A percentile compares a stretch with the other conserved stretches of the same genome.
Evolutionary conservation across 106 monocot species (phyloP).

Genomic region (Narthecium ossifragum): DNA sequence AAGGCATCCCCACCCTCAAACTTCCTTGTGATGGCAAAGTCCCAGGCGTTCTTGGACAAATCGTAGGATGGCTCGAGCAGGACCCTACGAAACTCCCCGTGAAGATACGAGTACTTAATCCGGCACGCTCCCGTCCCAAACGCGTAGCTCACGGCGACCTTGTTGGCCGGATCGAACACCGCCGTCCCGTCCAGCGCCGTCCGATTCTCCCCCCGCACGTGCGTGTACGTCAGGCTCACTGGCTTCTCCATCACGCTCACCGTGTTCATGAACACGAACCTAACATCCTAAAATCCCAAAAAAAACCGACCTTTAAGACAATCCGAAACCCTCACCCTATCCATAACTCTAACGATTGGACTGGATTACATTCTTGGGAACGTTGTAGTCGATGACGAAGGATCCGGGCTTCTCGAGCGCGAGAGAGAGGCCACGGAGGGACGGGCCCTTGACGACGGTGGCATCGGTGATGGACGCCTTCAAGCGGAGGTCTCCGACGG

Average conservation of each 20-base stretch:
- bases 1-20: constrained; percentile 51
- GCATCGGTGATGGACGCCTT: constrained; percentile 73
- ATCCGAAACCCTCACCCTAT: not conserved
- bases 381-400: constrained; percentile 74
- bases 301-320: not conserved
- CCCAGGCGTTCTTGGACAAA: constrained; percentile 62
- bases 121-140: constrained; percentile 49
- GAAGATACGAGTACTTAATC: constrained; percentile 74
- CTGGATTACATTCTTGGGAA: constrained; percentile 41
- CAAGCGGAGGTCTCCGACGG: constrained; percentile 55
- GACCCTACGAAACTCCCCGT: constrained; percentile 50
- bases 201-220: constrained; percentile 34
- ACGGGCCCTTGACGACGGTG: constrained; percentile 65
- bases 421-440: constrained; percentile 58
- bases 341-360: not conserved
- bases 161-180: constrained; percentile 68
- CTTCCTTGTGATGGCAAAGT: constrained; percentile 62
- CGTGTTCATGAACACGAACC: constrained; percentile 90
- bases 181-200: constrained; percentile 61
- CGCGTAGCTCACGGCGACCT: constrained; percentile 45
- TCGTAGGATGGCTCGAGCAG: constrained; percentile 77
- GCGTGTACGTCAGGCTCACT: constrained; percentile 69
- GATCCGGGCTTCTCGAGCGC: constrained; percentile 77
- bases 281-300: constrained; percentile 56
- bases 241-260: constrained; percentile 50